Percentiles rank a stretch among this genome's conserved stretches.
These are phyloP conservation scores for Jatropha multifida DNA, from an alignment of 441 rosid genomes.

Conservation along the genomic window DNA sequence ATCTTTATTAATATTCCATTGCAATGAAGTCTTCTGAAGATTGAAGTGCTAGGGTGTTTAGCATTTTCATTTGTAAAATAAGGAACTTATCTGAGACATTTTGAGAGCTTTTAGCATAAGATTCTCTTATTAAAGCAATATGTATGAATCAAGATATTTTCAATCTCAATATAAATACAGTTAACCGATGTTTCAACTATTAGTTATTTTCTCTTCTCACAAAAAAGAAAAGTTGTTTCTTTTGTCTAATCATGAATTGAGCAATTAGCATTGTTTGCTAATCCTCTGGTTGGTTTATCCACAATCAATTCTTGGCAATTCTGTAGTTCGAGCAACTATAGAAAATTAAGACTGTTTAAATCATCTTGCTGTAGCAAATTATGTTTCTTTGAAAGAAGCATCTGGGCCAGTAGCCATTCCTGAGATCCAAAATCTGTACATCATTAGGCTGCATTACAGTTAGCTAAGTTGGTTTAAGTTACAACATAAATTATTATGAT, in stretches of 20 bases:
- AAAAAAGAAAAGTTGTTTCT: no score
- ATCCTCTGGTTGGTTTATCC: not conserved
- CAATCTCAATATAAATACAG: not conserved
- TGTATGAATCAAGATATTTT: not conserved
- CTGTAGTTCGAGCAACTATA: not conserved
- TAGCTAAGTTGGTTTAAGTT: not conserved
- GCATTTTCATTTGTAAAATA: not conserved
- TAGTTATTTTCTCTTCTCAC: not conserved
- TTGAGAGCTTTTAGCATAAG: not conserved
- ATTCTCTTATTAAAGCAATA: not conserved
- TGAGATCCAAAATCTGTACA: not conserved
- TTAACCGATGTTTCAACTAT: not conserved
- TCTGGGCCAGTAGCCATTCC: not conserved
- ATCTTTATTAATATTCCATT: not conserved
- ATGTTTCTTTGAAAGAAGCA: not conserved
- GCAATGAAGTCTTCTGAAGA: not conserved
- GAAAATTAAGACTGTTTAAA: not conserved
- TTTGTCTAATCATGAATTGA: not conserved
- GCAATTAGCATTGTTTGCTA: not conserved
- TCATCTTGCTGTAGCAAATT: not conserved
- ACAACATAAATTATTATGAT: not conserved
- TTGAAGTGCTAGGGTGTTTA: conserved; percentile 8
- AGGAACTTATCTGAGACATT: not conserved
- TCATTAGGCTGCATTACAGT: not conserved
- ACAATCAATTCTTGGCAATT: not conserved